phyloP scores from a whole-genome alignment of 257 asterid genomes.

The Solanum pimpinellifolium region DNA sequence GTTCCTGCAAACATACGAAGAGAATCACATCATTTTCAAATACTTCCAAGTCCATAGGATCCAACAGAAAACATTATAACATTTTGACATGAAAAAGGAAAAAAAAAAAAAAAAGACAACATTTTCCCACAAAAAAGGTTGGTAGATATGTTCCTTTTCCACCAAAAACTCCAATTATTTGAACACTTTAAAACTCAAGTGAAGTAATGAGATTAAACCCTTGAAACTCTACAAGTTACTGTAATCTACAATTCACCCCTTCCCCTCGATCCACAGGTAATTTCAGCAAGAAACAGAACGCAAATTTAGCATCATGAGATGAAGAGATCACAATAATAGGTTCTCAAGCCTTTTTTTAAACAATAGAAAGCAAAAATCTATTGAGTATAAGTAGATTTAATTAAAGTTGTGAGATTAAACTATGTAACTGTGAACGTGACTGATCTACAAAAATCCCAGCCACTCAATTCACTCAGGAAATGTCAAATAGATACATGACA shows the following conservation, averaged over 20 bases:
- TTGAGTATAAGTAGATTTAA: not conserved
- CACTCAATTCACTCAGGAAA: not conserved
- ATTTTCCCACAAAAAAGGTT: not conserved
- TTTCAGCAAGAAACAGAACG: not conserved
- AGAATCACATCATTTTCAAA: not conserved
- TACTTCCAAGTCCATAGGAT: not conserved
- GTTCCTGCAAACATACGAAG: slow-evolving; percentile 44
- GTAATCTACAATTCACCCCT: not conserved
- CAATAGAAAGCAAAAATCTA: not conserved
- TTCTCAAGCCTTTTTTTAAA: not conserved
- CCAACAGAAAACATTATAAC: not conserved
- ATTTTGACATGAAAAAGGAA: not conserved
- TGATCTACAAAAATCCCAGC: not conserved
- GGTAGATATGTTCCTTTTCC: not conserved
- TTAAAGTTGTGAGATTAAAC: not conserved
- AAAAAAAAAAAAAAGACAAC: too few species aligned
- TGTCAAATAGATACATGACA: not conserved
- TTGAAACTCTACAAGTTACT: not conserved
- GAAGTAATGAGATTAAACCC: not conserved
- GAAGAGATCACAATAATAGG: not conserved
- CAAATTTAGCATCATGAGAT: not conserved
- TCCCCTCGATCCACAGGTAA: not conserved
- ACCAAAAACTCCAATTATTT: not conserved
- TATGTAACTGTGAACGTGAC: not conserved
- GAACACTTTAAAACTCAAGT: not conserved